Percentiles rank a stretch among this genome's conserved stretches.
Conservation (phyloP, 1,139 yeast genomes). For the Lodderomyces pseudojiufengensis region DNA sequence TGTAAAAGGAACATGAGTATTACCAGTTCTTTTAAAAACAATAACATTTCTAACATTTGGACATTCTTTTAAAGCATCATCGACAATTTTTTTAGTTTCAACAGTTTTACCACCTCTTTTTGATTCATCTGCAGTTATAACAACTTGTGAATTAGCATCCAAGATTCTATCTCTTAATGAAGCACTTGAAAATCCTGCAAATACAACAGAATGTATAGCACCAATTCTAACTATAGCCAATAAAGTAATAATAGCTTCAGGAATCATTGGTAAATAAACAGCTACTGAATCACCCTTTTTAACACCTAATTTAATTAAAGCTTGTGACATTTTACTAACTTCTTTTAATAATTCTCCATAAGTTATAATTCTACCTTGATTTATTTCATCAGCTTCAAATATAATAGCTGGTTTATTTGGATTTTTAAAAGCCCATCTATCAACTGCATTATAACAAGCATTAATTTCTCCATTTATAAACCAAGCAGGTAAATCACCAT, state of each 20-base stretch:
- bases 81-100: constrained; percentile 79
- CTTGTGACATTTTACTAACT: constrained; percentile 68
- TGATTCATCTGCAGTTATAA: constrained; percentile 77
- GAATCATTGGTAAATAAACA: constrained; percentile 83
- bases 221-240: constrained; percentile 76
- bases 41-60: constrained; percentile 67
- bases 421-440: constrained; percentile 69
- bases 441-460: constrained; percentile 75
- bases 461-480: constrained; percentile 73
- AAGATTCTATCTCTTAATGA: constrained; percentile 73
- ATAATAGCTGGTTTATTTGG: constrained; percentile 75
- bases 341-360: constrained; percentile 70
- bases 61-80: constrained; percentile 69
- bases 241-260: constrained; percentile 70
- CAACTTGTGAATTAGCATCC: constrained; percentile 71
- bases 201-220: constrained; percentile 78
- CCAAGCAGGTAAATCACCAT: constrained; percentile 75
- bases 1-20: constrained; percentile 59
- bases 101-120: constrained; percentile 81
- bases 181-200: constrained; percentile 79
- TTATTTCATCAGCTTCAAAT: constrained; percentile 77
- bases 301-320: constrained; percentile 63
- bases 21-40: constrained; percentile 73
- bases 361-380: constrained; percentile 58
- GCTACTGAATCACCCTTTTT: constrained; percentile 83